phyloP scores from a whole-genome alignment of 2,329 filamentous ascomycete genomes.

The Paracoccidioides brasiliensis region DNA sequence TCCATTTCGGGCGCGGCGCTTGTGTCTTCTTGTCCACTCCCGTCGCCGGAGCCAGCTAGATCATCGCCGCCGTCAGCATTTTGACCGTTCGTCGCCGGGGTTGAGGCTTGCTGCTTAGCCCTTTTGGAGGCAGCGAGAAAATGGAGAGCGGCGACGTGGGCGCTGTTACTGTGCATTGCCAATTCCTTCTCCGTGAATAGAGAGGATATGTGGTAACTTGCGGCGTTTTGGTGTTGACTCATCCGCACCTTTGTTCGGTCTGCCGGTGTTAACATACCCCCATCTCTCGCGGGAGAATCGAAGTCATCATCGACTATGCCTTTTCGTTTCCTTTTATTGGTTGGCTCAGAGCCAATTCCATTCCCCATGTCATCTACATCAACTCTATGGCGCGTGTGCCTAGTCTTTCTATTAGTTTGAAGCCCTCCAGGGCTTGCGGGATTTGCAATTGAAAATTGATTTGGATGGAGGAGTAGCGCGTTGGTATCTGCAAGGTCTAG shows the following conservation, averaged over 20 bases:
- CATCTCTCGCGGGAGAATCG: constrained; percentile 44
- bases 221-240: constrained; percentile 44
- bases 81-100: constrained; percentile 27
- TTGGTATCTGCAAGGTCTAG: constrained; percentile 54
- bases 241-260: constrained; percentile 42
- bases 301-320: constrained; percentile 42
- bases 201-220: constrained; percentile 48
- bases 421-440: constrained; percentile 50
- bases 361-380: constrained; percentile 41
- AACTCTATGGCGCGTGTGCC: constrained; percentile 45
- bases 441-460: constrained; percentile 53
- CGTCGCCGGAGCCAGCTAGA: constrained; percentile 20
- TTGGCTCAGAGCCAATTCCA: constrained; percentile 34
- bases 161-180: constrained; percentile 47
- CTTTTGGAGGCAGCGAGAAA: constrained; percentile 45
- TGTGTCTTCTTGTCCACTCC: constrained; percentile 29
- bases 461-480: constrained; percentile 50
- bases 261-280: constrained; percentile 33
- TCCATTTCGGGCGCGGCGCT: constrained; percentile 45
- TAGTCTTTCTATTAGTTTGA: constrained; percentile 49
- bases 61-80: constrained; percentile 28
- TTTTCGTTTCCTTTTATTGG: constrained; percentile 47
- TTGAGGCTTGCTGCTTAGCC: constrained; percentile 28
- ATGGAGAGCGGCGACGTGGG: constrained; percentile 45
- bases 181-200: constrained; percentile 57